A percentile compares a stretch with the other conserved stretches of the same genome.
These are phyloP conservation scores for Copromyces sp. DNA, from an alignment of 495 filamentous ascomycete genomes.

Conservation along the genomic window DNA sequence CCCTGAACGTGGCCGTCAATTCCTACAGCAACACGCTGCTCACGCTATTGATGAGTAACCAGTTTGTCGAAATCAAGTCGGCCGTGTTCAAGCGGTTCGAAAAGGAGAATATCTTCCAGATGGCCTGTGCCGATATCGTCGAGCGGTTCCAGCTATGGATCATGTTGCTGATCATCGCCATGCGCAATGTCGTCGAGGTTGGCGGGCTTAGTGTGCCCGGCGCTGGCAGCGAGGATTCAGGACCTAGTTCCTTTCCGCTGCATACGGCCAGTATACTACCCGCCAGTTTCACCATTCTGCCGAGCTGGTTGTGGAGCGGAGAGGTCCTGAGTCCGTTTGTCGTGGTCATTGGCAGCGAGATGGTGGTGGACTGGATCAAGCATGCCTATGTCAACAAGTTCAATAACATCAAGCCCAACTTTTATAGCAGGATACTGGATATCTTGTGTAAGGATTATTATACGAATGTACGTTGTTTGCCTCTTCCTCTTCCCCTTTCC, in stretches of 20 bases:
- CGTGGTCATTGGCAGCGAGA: conserved; percentile 87
- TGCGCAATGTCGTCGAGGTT: conserved; percentile 89
- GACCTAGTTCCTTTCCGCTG: conserved; percentile 34
- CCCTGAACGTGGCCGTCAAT: conserved; percentile 95
- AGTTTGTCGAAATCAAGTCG: conserved; percentile 97
- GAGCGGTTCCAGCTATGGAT: conserved; percentile 97
- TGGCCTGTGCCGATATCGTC: conserved; percentile 92
- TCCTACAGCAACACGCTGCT: conserved; percentile 94
- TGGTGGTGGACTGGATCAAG: conserved; percentile 96
- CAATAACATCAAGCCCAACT: conserved; percentile 83
- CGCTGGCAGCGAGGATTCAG: conserved; percentile 34
- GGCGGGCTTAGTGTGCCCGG: conserved; percentile 52
- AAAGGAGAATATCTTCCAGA: conserved; percentile 93
- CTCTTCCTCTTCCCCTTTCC: background rate
- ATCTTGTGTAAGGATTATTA: conserved; percentile 96
- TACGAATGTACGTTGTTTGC: conserved; percentile 52
- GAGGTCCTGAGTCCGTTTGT: conserved; percentile 87
- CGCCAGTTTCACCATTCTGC: conserved; percentile 78
- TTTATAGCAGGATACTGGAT: conserved; percentile 85
- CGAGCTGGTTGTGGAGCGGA: conserved; percentile 61
- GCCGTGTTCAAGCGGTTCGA: conserved; percentile 97
- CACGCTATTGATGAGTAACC: conserved; percentile 84
- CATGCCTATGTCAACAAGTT: conserved; percentile 98
- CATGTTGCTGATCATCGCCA: conserved; percentile 90
- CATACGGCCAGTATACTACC: conserved; percentile 60